Percentiles rank a stretch among this genome's conserved stretches.
Conservation (phyloP, 2,329 filamentous ascomycete genomes). For the Fusarium devonianum region DNA sequence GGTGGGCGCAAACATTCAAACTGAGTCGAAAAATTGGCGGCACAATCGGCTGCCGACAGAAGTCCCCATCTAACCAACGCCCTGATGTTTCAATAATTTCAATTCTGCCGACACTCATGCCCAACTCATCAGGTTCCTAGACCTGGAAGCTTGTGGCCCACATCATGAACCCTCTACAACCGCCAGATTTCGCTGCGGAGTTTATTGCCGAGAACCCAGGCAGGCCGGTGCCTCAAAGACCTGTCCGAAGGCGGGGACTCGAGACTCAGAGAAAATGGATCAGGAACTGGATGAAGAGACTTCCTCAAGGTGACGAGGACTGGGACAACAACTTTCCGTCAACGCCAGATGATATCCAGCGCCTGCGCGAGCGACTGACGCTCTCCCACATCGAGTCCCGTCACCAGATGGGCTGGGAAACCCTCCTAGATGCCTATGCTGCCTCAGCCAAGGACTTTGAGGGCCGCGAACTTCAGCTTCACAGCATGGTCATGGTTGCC, state of each 20-base stretch:
- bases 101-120: constrained; percentile 24
- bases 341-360: constrained; percentile 30
- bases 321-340: constrained; percentile 40
- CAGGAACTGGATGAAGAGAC: constrained; percentile 37
- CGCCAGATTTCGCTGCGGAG: constrained; percentile 33
- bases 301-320: constrained; percentile 40
- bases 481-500: constrained; percentile 40
- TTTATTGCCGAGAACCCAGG: constrained; percentile 39
- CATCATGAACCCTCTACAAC: constrained; percentile 32
- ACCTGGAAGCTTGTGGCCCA: constrained; percentile 21
- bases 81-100: constrained; percentile 21
- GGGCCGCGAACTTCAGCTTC: constrained; percentile 36
- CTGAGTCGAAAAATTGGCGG: constrained; percentile 34
- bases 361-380: constrained; percentile 31
- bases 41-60: constrained; percentile 33
- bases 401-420: constrained; percentile 35
- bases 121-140: constrained; percentile 17
- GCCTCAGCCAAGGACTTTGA: constrained; percentile 35
- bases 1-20: constrained; percentile 27
- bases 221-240: constrained; percentile 35
- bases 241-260: constrained; percentile 36
- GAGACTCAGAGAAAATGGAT: constrained; percentile 40
- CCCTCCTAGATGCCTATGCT: constrained; percentile 37
- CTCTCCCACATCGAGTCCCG: constrained; percentile 32
- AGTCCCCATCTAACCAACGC: constrained; percentile 31